Conservation (phyloP, 2,329 filamentous ascomycete species). For the Ceratocystiopsis brevicomis region DNA sequence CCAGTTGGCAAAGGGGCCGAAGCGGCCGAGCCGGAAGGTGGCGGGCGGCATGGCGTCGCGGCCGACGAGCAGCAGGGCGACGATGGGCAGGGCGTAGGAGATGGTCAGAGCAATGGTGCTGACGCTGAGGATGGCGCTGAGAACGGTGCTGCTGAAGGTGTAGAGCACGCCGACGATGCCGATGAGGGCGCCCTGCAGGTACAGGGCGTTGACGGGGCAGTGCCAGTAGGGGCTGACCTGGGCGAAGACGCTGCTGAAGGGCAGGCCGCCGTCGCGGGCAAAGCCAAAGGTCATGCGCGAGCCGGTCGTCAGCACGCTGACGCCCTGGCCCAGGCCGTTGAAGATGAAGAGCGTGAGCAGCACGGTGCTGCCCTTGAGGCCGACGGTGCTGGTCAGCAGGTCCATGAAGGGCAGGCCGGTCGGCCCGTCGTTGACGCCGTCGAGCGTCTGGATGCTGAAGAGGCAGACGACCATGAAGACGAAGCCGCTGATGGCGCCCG, state of each 20-base stretch:
- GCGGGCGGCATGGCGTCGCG: constrained; percentile 31
- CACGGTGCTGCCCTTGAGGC: constrained; percentile 17
- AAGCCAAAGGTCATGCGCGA: constrained; percentile 23
- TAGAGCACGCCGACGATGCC: constrained; percentile 19
- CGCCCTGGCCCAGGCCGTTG: constrained; percentile 20
- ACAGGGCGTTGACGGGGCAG: constrained; percentile 16
- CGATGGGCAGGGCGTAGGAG: constrained; percentile 31
- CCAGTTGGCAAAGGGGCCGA: constrained; percentile 6
- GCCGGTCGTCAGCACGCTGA: constrained; percentile 18
- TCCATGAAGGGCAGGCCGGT: constrained; percentile 28
- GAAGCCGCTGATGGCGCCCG: constrained; percentile 17
- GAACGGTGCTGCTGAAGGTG: constrained; percentile 31
- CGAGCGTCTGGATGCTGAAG: constrained; percentile 5
- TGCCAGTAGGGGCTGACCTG: constrained; percentile 19
- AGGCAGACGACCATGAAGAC: constrained; percentile 11
- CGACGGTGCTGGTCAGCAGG: constrained; percentile 22
- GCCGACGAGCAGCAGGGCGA: constrained; percentile 27
- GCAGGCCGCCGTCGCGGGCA: constrained; percentile 26
- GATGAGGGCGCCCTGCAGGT: constrained; percentile 3
- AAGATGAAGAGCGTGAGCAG: constrained; percentile 26
- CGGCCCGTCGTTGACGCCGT: constrained; percentile 11
- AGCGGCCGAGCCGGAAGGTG: constrained; percentile 3
- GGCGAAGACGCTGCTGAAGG: constrained; percentile 21
- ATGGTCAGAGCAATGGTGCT: constrained; percentile 37
- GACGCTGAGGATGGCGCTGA: constrained; percentile 33